Base-by-base conservation (phyloP, 2,329 filamentous ascomycete species). In the Gaeumannomyces tritici region DNA sequence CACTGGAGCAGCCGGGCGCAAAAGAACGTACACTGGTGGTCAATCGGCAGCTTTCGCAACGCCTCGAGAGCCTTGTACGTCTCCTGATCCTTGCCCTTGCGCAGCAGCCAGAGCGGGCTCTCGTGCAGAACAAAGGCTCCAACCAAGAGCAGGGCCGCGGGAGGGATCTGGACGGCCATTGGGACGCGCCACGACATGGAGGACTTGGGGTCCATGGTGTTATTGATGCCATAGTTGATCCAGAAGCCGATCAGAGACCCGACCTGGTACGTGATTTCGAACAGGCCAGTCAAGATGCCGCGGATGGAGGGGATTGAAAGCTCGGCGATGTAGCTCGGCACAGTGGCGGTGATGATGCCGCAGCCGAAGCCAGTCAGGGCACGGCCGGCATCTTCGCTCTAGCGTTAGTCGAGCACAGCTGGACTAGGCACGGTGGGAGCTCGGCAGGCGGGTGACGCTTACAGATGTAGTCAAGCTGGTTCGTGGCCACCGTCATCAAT, bases 301-400 rank as follows among this genome's bases (percentile, higher is more conserved):
- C 85, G 79, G 61, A 80, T 84, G 2, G 80, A 80, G 0, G 84
- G 79, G 66, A 83, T 78, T 0, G 85, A 83, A 62, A 83, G 80
- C 69, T 88, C 86, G 12, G 84, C 82, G 63, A 87, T 84, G 69
- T 88, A 88, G 42, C 84, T 79, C 3, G 85, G 86, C 3, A 88
- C 82, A 7, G 80, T 82, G 68, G 82, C 83, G 11, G 79, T 81
- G 68, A 84, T 77, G 55, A 82, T 70, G n/a, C 83, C 83, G 57
- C 83, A 79, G 26, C 81, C 83, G 69, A 83, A 78, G 1, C 83
- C 83, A 1, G 80, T 83, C 42, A 86, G 73, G 65, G 83, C 81
- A 13, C 86, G 81, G 0, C 85, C 62, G 78, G 77, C 69, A 80
- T 85, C 83, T 86, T 12, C 74, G 33, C 6, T 28, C 24, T 26